Conservation (phyloP, 768 basidiomycete species). For the Serendipita indica region DNA sequence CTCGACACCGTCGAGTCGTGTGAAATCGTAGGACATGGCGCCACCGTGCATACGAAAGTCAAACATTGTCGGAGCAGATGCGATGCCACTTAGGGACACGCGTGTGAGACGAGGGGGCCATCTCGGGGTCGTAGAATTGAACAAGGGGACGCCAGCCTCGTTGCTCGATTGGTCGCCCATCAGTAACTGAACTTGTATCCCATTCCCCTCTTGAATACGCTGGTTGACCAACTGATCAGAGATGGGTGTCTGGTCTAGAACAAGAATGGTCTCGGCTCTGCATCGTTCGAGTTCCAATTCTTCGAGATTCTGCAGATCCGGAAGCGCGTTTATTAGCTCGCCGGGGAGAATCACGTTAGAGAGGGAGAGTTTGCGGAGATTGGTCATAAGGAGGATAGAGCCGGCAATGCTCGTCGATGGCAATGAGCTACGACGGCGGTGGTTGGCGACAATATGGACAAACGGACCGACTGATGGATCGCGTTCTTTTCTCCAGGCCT, state of each 20-base stretch:
- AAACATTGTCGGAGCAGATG: background rate
- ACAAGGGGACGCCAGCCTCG: background rate
- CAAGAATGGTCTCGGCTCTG: background rate
- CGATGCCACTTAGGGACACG: background rate
- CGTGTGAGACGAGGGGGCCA: background rate
- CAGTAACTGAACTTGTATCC: too few relatives aligned
- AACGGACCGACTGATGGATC: too few relatives aligned
- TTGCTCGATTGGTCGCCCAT: background rate
- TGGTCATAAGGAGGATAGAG: background rate
- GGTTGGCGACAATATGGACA: too few relatives aligned
- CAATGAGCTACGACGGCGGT: background rate
- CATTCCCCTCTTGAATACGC: background rate
- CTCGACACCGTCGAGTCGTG: background rate
- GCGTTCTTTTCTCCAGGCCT: too few relatives aligned
- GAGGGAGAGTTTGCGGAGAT: background rate
- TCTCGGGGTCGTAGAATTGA: background rate
- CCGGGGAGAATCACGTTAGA: background rate
- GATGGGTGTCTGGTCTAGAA: background rate
- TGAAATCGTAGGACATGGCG: background rate
- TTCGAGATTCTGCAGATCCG: background rate
- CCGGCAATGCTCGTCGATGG: background rate
- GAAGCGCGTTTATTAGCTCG: background rate
- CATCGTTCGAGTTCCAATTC: background rate
- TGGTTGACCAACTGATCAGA: background rate
- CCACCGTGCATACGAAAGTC: background rate